A percentile compares a stretch with the other conserved stretches of the same genome.
phyloP scores from a whole-genome alignment of 306 rosid species.

The Inga laurina region DNA sequence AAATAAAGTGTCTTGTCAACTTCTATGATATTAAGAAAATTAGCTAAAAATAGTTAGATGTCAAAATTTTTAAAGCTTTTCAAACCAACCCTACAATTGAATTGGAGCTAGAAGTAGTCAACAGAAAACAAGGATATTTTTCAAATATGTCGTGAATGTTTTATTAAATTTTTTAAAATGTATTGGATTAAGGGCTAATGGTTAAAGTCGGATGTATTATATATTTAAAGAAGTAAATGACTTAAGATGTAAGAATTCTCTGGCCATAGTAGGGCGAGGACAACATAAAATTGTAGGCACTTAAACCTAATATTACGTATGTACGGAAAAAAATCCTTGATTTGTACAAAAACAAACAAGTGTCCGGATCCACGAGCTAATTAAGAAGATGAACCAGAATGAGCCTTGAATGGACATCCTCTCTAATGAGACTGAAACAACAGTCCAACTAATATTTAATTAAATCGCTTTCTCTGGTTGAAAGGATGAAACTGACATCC shows the following conservation, averaged over 20 bases:
- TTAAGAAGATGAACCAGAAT: not conserved
- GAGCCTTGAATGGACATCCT: slow-evolving; percentile 2
- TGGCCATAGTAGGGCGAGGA: not conserved
- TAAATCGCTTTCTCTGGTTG: not conserved
- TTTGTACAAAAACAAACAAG: not conserved
- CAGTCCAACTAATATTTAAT: slow-evolving; percentile 1
- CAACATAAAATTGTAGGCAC: not conserved
- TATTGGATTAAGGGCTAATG: not conserved
- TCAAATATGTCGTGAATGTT: not conserved
- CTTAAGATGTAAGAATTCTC: slow-evolving; percentile 14
- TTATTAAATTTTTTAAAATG: not conserved
- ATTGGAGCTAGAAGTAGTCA: no score
- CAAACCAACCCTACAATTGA: not conserved
- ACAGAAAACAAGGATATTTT: not conserved
- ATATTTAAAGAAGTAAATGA: not conserved
- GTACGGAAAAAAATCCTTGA: not conserved
- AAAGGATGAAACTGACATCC: slow-evolving; percentile 2
- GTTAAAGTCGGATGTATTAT: no score
- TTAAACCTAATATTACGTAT: not conserved
- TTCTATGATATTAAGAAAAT: not conserved
- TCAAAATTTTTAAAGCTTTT: no score
- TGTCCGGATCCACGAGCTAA: not conserved
- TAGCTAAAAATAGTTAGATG: not conserved
- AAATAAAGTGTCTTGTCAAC: not conserved
- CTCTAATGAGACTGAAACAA: slow-evolving; percentile 19